These are phyloP conservation scores for Amanita pseudoporphyria DNA, from an alignment of 768 basidiomycete genomes.

Conservation along the genomic window DNA sequence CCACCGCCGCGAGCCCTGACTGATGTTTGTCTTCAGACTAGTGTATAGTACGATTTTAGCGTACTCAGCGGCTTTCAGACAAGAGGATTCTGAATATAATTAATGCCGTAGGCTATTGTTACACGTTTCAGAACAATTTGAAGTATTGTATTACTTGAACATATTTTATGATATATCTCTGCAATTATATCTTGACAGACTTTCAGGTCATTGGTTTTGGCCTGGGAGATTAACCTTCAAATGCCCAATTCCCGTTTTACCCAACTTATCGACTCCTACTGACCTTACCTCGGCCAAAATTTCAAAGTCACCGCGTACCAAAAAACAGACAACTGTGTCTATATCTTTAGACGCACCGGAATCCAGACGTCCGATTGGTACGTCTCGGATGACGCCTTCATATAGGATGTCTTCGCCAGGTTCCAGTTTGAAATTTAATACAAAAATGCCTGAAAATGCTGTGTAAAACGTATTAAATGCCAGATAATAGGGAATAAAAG, in stretches of 20 bases:
- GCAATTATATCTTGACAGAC: too few relatives aligned
- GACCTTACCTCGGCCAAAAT: constrained; percentile 32
- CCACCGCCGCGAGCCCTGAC: not conserved
- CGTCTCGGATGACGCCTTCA: constrained; percentile 55
- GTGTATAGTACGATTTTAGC: constrained; percentile 89
- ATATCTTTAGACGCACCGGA: constrained; percentile 41
- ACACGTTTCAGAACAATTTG: not conserved
- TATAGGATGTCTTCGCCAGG: constrained; percentile 58
- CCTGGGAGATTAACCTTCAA: constrained; percentile 27
- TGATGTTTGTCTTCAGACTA: constrained; percentile 30
- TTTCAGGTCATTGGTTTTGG: constrained; percentile 9
- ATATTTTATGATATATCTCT: constrained; percentile 6
- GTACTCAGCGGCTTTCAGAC: constrained; percentile 75
- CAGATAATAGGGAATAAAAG: not conserved
- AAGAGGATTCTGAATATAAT: constrained; percentile 78
- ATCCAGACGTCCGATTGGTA: constrained; percentile 56
- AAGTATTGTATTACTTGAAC: constrained; percentile 11
- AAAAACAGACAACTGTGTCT: constrained; percentile 59
- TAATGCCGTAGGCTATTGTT: constrained; percentile 19
- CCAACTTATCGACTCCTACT: constrained; percentile 9
- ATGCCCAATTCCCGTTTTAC: constrained; percentile 30
- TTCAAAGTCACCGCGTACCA: constrained; percentile 60
- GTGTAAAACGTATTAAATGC: not conserved
- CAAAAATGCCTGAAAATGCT: constrained; percentile 47
- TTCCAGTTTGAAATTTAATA: constrained; percentile 42